These are phyloP conservation scores for Zygosaccharomyces bailii DNA, from an alignment of 805 yeast genomes.

Conservation along the genomic window DNA sequence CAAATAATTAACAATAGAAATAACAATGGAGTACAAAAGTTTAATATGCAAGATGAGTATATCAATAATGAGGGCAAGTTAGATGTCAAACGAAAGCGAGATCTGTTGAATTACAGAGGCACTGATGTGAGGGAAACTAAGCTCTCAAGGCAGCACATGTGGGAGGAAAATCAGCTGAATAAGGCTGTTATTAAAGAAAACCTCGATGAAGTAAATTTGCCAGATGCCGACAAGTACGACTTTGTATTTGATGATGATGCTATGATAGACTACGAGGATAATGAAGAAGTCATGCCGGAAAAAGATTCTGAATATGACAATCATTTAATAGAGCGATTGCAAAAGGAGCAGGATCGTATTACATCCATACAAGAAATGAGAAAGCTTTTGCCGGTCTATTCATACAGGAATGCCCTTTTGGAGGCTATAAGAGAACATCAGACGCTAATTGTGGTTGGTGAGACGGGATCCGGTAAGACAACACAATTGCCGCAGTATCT, in stretches of 20 bases:
- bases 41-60: conserved; percentile 56
- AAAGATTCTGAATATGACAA: conserved; percentile 34
- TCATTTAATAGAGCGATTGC: conserved; percentile 17
- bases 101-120: conserved; percentile 42
- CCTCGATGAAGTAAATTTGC: conserved; percentile 28
- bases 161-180: conserved; percentile 36
- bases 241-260: conserved; percentile 72
- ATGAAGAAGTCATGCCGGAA: conserved; percentile 30
- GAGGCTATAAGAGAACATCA: conserved; percentile 60
- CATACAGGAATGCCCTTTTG: conserved; percentile 57
- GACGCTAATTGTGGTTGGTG: conserved; percentile 74
- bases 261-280: conserved; percentile 51
- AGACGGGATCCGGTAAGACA: conserved; percentile 93
- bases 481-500: conserved; percentile 89
- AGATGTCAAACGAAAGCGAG: conserved; percentile 53
- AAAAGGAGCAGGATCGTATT: conserved; percentile 29
- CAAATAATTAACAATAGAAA: conserved; percentile 42
- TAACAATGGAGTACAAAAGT: conserved; percentile 39
- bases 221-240: conserved; percentile 50
- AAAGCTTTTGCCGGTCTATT: conserved; percentile 70
- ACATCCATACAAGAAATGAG: conserved; percentile 48
- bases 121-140: conserved; percentile 17
- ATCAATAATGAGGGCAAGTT: conserved; percentile 49
- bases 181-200: conserved; percentile 25
- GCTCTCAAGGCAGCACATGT: conserved; percentile 33